A percentile compares a stretch with the other conserved stretches of the same genome.
Evolutionary conservation across 1,284 basidiomycete genomes (phyloP).

Genomic region (Sparassis latifolia): DNA sequence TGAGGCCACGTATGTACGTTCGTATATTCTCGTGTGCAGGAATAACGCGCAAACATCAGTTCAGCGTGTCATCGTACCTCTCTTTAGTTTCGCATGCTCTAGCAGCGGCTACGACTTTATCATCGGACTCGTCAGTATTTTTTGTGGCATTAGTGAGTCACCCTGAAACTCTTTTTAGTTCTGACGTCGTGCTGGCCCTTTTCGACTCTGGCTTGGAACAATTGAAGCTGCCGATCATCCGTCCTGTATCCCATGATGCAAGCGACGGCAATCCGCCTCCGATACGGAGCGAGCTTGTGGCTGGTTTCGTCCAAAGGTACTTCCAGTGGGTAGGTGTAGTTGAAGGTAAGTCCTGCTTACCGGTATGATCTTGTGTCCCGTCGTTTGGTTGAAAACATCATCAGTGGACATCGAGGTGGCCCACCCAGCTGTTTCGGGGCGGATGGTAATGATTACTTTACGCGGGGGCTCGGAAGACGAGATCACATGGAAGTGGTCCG

Average conservation of each 20-base stretch:
- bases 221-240: constrained; percentile 50
- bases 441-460: background rate
- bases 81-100: constrained; percentile 39
- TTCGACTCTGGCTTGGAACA: constrained; percentile 58
- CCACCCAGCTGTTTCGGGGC: background rate
- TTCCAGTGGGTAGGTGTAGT: constrained; percentile 14
- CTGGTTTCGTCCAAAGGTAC: constrained; percentile 14
- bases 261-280: background rate
- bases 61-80: constrained; percentile 42
- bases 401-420: background rate
- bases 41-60: background rate
- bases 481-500: background rate
- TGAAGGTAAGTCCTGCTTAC: constrained; percentile 1
- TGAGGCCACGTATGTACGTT: constrained; percentile 21
- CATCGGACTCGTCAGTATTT: constrained; percentile 18
- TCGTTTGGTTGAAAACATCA: background rate
- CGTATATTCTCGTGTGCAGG: background rate
- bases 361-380: background rate
- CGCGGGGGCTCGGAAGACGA: background rate
- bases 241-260: constrained; percentile 19
- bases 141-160: background rate
- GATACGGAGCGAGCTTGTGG: constrained; percentile 8
- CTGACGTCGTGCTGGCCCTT: constrained; percentile 41
- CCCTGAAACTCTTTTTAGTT: background rate
- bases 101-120: constrained; percentile 27